Base-by-base conservation (phyloP, 2,329 filamentous ascomycete species). In the Colletotrichum spaethianum region DNA sequence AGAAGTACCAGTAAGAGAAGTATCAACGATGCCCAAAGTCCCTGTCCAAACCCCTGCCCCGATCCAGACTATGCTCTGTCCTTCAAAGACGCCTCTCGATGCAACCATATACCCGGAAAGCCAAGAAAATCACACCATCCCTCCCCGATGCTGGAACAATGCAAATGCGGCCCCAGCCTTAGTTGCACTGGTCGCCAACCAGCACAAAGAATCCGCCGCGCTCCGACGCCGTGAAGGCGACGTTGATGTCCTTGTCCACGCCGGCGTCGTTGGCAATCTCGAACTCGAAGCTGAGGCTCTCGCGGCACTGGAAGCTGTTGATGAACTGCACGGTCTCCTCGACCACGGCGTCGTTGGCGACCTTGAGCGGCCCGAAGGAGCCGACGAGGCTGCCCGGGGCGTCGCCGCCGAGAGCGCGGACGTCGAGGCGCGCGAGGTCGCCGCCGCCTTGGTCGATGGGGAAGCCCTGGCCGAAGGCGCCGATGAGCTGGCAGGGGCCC, bases 161-260 rank as follows among this genome's bases (percentile, higher is more conserved):
- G 14, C 56, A 48, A 48, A 3, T n/a, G 36, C 33, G 59, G 2
- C 11, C 23, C 20, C 36, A 14, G 33, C 8, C 9, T 31, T 31
- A 59, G 56, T 61, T 40, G 38, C 69, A 72, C 65, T 72, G 69
- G 69, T 72, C 69, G 18, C 65, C 69, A n/a, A 63, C 65, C 36
- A 53, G 42, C 3, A 72, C 28, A 18, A 72, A 72, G 44, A 72
- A 72, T 0, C 69, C 69, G 0, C 52, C 59, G n/a, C 40, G 16
- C 8, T 28, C 36, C 14, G 28, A 44, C 11, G 57, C 52, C 1
- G 64, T 69, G 0, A 72, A 72, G 26, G 65, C 31, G 8, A 72
- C 59, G 12, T 59, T 69, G 11, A 63, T 28, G 36, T 72, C 52
- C n/a, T n/a, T 36, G 2, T 69, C 69, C 1, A 53, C 65, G 0